A percentile compares a stretch with the other conserved stretches of the same genome.
These are phyloP conservation scores for Vitis hybrid DNA, from an alignment of 177 flowering plant genomes.

Conservation along the genomic window DNA sequence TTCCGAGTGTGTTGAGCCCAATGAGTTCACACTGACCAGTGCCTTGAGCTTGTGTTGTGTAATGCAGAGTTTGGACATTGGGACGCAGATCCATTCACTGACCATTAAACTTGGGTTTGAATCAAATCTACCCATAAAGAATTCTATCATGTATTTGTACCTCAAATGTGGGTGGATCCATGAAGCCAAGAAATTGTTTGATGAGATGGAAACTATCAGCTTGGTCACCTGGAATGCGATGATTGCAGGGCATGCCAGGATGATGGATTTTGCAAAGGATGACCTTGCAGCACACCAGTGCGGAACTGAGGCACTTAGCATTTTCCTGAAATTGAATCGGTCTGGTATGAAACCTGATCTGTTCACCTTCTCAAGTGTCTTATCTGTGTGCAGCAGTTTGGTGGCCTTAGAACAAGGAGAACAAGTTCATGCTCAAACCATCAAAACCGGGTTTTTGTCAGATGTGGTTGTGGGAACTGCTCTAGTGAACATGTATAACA, in stretches of 20 bases:
- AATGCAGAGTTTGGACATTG: conserved; percentile 42
- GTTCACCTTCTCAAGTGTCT: conserved; percentile 67
- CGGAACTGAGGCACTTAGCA: conserved; percentile 65
- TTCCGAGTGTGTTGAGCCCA: conserved; percentile 41
- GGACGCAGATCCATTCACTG: conserved; percentile 64
- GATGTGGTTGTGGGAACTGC: conserved; percentile 87
- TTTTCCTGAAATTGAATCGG: conserved; percentile 50
- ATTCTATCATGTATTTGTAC: conserved; percentile 76
- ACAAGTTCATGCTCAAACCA: conserved; percentile 74
- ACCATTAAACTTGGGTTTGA: conserved; percentile 53
- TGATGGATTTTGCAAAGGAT: conserved; percentile 42
- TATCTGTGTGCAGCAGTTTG: conserved; percentile 64
- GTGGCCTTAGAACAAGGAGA: conserved; percentile 79
- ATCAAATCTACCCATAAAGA: conserved; percentile 39
- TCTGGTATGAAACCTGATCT: conserved; percentile 64
- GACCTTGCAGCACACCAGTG: conserved; percentile 36
- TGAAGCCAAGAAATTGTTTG: conserved; percentile 56
- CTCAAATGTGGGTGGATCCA: conserved; percentile 55
- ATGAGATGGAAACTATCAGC: conserved; percentile 42
- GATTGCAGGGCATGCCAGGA: conserved; percentile 81
- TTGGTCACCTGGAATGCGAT: conserved; percentile 80
- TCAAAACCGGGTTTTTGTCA: conserved; percentile 66
- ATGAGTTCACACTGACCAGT: conserved; percentile 65
- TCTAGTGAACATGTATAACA: conserved; percentile 76
- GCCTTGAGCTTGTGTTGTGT: conserved; percentile 63